A percentile compares a stretch with the other conserved stretches of the same genome.
Conservation (phyloP, 768 basidiomycete species). For the Dacryopinax primogenitus region DNA sequence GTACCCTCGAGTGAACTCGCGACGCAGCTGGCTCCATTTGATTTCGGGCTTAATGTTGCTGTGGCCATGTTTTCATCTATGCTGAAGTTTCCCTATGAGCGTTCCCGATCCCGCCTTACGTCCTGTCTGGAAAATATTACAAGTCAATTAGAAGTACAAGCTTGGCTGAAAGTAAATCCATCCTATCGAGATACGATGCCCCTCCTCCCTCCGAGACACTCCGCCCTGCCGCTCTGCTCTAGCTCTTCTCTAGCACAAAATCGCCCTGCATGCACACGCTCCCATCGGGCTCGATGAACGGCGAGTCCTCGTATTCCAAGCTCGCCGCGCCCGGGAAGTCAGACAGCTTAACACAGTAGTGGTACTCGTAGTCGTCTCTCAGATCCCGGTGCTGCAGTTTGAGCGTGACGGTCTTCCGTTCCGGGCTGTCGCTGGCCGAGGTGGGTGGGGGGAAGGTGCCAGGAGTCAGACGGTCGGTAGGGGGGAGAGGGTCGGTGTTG, state of each 20-base stretch:
- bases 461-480: background rate
- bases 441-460: background rate
- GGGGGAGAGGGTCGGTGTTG: background rate
- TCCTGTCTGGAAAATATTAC: too few species aligned
- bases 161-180: too few species aligned
- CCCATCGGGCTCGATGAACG: background rate
- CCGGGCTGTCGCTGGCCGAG: background rate
- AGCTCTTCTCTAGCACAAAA: background rate
- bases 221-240: too few species aligned
- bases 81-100: too few species aligned
- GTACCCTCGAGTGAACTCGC: too few species aligned
- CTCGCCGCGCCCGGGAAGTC: background rate
- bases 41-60: too few species aligned
- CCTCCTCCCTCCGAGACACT: background rate
- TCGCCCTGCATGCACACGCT: background rate
- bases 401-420: background rate
- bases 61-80: too few species aligned
- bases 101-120: too few species aligned
- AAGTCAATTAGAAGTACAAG: too few species aligned
- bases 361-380: background rate
- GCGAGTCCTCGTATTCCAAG: conserved; percentile 8
- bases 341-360: background rate
- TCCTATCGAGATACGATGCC: background rate
- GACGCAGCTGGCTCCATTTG: too few species aligned
- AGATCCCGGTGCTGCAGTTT: background rate